These are phyloP conservation scores for Inga leiocalycina DNA, from an alignment of 306 rosid species.

Conservation along the genomic window DNA sequence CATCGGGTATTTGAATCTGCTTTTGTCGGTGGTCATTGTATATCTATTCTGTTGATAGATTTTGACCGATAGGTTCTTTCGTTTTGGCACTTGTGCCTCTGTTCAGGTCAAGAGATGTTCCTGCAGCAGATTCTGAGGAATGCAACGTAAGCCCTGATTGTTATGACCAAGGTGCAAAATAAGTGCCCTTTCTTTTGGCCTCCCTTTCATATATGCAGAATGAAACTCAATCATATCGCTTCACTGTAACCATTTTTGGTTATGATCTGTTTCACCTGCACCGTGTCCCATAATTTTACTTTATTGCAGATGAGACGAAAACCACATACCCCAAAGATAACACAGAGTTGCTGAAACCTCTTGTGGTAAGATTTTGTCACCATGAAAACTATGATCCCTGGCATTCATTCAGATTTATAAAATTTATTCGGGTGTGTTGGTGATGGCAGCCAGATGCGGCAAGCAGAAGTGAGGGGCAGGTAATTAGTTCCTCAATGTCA, in stretches of 20 bases:
- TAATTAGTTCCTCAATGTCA: not conserved
- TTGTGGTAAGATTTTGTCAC: slow-evolving; percentile 18
- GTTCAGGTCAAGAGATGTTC: slow-evolving; percentile 16
- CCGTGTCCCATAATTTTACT: not conserved
- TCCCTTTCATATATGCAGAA: not conserved
- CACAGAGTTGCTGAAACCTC: slow-evolving; percentile 31
- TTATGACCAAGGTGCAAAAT: slow-evolving; percentile 25
- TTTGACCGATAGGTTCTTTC: slow-evolving; percentile 20
- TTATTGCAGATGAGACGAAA: slow-evolving; percentile 19
- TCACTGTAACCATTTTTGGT: not conserved
- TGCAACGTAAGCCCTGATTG: not conserved
- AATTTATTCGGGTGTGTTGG: not conserved
- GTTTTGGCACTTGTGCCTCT: slow-evolving; percentile 30
- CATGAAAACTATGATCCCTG: not conserved
- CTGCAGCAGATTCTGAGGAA: slow-evolving; percentile 12
- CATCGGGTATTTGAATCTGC: too few relatives aligned
- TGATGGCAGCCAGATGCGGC: slow-evolving; percentile 24
- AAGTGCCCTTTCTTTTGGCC: not conserved
- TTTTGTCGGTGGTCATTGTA: not conserved
- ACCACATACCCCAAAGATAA: slow-evolving; percentile 24
- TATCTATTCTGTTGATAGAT: slow-evolving; percentile 12
- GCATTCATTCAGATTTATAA: not conserved
- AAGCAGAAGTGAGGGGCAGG: slow-evolving; percentile 18
- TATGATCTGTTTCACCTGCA: not conserved
- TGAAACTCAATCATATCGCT: too few relatives aligned